phyloP scores from a whole-genome alignment of 306 rosid genomes.

The Hippophae rhamnoides region DNA sequence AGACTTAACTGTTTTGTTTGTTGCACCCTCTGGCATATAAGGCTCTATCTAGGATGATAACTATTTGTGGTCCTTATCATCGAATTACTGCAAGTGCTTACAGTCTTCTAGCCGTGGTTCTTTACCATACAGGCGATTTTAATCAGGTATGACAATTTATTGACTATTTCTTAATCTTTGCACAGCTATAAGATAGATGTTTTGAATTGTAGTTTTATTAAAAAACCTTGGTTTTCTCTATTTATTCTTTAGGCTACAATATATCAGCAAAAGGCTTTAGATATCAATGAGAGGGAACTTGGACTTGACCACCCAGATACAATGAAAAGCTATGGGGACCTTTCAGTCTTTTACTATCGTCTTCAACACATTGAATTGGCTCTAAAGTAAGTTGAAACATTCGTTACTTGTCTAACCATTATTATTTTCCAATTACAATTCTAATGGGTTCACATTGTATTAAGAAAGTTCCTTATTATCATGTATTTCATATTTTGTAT shows the following conservation, averaged over 20 bases:
- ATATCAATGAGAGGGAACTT: slow-evolving; percentile 89
- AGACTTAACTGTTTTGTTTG: slow-evolving; percentile 12
- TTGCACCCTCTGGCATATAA: slow-evolving; percentile 20
- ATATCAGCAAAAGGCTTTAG: slow-evolving; percentile 93
- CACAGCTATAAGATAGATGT: not conserved
- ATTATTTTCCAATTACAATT: not conserved
- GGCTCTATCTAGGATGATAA: slow-evolving; percentile 89
- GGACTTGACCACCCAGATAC: slow-evolving; percentile 99
- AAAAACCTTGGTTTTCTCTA: not conserved
- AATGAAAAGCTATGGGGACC: slow-evolving; percentile 98
- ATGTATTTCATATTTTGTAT: not conserved
- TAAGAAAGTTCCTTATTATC: no score
- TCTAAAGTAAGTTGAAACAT: slow-evolving; percentile 56
- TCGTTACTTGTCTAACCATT: slow-evolving; percentile 8
- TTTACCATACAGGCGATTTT: slow-evolving; percentile 94
- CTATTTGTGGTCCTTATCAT: slow-evolving; percentile 92
- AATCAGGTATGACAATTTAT: slow-evolving; percentile 55
- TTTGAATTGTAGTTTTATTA: slow-evolving; percentile 1
- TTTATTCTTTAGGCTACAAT: slow-evolving; percentile 62
- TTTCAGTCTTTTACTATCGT: slow-evolving; percentile 91
- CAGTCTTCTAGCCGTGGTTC: slow-evolving; percentile 95
- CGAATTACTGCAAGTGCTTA: slow-evolving; percentile 94
- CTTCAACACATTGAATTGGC: slow-evolving; percentile 93
- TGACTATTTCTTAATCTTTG: slow-evolving; percentile 3
- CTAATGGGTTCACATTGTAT: no score